phyloP scores from a whole-genome alignment of 805 yeast species.

The Wickerhamomyces bovis region DNA sequence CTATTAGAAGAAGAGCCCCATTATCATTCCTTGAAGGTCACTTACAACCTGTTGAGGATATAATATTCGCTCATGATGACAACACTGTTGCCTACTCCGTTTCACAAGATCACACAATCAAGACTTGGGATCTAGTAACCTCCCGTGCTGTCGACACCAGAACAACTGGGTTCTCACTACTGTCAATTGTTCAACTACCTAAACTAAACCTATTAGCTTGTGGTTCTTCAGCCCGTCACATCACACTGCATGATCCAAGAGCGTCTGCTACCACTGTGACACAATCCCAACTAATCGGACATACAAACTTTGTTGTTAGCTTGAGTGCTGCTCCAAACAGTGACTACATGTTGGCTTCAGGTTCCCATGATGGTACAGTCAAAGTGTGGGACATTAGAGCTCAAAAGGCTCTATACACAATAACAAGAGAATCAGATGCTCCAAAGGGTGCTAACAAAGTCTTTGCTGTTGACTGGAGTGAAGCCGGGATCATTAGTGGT shows the following conservation, averaged over 20 bases:
- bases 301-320: constrained; percentile 82
- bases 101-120: constrained; percentile 90
- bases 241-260: constrained; percentile 90
- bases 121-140: constrained; percentile 95
- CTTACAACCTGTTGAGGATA: constrained; percentile 80
- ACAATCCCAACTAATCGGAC: constrained; percentile 79
- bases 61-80: constrained; percentile 68
- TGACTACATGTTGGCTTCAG: constrained; percentile 79
- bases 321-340: constrained; percentile 70
- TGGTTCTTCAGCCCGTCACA: constrained; percentile 98
- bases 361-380: constrained; percentile 94
- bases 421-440: constrained; percentile 59
- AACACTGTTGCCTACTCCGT: constrained; percentile 85
- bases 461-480: constrained; percentile 83
- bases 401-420: constrained; percentile 71
- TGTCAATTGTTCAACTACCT: constrained; percentile 67
- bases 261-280: constrained; percentile 51
- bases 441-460: constrained; percentile 54
- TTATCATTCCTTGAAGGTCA: constrained; percentile 76
- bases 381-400: constrained; percentile 95
- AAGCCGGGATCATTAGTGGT: constrained; percentile 80
- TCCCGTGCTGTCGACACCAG: constrained; percentile 81
- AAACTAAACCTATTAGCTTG: constrained; percentile 69
- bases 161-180: constrained; percentile 77
- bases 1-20: constrained; percentile 77